Conservation (phyloP, 1,284 basidiomycete species). For the Fomitopsis betulina region DNA sequence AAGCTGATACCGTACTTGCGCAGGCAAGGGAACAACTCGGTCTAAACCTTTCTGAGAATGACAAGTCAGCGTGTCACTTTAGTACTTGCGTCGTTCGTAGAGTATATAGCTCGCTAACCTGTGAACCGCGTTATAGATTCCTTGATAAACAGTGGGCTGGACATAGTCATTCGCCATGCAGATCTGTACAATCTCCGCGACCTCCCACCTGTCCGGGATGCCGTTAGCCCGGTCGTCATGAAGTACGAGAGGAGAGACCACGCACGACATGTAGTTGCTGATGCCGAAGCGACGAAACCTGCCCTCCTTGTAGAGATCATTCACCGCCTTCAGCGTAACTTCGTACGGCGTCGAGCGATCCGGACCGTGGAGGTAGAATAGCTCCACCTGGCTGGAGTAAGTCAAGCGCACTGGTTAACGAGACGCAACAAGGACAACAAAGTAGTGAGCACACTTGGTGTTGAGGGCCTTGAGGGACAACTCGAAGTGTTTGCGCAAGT, state of each 20-base stretch:
- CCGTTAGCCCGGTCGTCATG: neutral
- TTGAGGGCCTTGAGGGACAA: slow-evolving; percentile 42
- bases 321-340: slow-evolving; percentile 42
- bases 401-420: neutral
- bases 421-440: neutral
- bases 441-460: slow-evolving; percentile 32
- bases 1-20: slow-evolving; percentile 59
- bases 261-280: slow-evolving; percentile 44
- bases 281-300: slow-evolving; percentile 42
- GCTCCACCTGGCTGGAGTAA: slow-evolving; percentile 30
- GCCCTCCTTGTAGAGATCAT: slow-evolving; percentile 47
- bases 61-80: neutral
- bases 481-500: slow-evolving; percentile 40
- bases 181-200: slow-evolving; percentile 57
- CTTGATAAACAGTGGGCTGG: slow-evolving; percentile 67
- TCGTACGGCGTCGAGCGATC: slow-evolving; percentile 45
- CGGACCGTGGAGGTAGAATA: slow-evolving; percentile 54
- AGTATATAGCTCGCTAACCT: slow-evolving; percentile 18
- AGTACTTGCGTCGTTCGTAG: neutral
- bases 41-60: slow-evolving; percentile 37
- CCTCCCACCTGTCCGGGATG: slow-evolving; percentile 44
- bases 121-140: slow-evolving; percentile 54
- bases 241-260: neutral
- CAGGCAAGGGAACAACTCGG: slow-evolving; percentile 58
- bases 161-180: slow-evolving; percentile 52